A percentile compares a stretch with the other conserved stretches of the same genome.
Evolutionary conservation across 2,329 filamentous ascomycete species (phyloP).

Genomic region (Aureobasidium sp.): DNA sequence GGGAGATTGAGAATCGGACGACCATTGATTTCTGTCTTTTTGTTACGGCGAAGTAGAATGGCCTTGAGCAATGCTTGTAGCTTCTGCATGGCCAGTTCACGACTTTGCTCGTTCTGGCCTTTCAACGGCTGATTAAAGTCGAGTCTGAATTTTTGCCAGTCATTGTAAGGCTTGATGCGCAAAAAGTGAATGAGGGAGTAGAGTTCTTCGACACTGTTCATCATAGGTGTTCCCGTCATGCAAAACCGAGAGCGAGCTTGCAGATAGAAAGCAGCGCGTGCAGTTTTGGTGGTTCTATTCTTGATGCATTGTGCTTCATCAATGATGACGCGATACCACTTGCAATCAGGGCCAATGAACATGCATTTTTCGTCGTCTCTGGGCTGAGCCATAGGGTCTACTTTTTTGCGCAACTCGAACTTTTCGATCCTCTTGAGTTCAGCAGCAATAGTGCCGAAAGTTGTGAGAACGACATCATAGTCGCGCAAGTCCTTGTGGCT

Average conservation of each 20-base stretch:
- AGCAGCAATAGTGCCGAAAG: constrained; percentile 63
- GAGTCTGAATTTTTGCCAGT: constrained; percentile 54
- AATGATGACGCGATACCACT: constrained; percentile 63
- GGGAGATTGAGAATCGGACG: constrained; percentile 65
- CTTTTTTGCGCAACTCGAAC: constrained; percentile 44
- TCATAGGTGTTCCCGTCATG: constrained; percentile 79
- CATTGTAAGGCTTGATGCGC: constrained; percentile 65
- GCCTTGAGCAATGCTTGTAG: constrained; percentile 71
- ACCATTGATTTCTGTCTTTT: constrained; percentile 71
- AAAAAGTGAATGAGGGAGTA: constrained; percentile 73
- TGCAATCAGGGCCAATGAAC: constrained; percentile 46
- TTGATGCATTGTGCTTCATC: constrained; percentile 81
- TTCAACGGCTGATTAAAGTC: constrained; percentile 52
- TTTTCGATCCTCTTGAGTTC: constrained; percentile 58
- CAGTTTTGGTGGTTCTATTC: constrained; percentile 58
- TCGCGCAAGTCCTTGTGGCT: constrained; percentile 54
- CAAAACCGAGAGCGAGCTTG: constrained; percentile 61
- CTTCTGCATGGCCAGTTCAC: constrained; percentile 55
- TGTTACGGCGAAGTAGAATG: constrained; percentile 75
- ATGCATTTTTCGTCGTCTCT: constrained; percentile 29
- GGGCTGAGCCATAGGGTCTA: constrained; percentile 33
- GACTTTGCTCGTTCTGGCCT: constrained; percentile 25
- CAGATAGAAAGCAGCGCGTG: constrained; percentile 54
- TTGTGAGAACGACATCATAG: constrained; percentile 72
- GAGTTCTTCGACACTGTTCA: constrained; percentile 75